Evolutionary conservation across 2,329 filamentous ascomycete species (phyloP).

Genomic region (Lasiodiplodia sp.): DNA sequence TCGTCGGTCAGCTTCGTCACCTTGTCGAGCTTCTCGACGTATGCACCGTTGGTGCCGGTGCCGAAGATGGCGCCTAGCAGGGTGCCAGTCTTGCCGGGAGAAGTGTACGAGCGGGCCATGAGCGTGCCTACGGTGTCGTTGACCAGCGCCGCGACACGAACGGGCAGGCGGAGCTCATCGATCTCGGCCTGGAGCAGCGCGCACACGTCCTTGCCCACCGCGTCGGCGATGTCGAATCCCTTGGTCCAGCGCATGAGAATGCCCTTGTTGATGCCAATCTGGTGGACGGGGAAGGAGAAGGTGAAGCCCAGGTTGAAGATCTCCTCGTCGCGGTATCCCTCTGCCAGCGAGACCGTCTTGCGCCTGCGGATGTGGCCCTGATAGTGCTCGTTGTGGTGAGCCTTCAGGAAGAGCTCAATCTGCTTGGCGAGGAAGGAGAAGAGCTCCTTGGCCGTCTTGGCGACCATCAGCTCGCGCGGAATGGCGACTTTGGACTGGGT

Average conservation of each 20-base stretch:
- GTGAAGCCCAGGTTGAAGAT: conserved; percentile 97
- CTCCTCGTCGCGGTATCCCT: conserved; percentile 72
- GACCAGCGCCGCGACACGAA: conserved; percentile 93
- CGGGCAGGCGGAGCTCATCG: conserved; percentile 82
- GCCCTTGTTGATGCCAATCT: conserved; percentile 94
- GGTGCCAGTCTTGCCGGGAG: conserved; percentile 83
- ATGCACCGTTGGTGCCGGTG: conserved; percentile 96
- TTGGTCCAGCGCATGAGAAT: conserved; percentile 97
- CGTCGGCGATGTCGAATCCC: conserved; percentile 96
- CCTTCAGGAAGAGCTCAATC: conserved; percentile 85
- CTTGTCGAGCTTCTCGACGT: conserved; percentile 88
- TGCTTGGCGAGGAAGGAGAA: conserved; percentile 93
- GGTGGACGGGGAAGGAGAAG: conserved; percentile 95
- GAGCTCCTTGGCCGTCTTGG: conserved; percentile 83
- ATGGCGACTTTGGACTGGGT: conserved; percentile 93
- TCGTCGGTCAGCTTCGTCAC: conserved; percentile 74
- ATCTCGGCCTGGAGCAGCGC: conserved; percentile 88
- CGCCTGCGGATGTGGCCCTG: conserved; percentile 71
- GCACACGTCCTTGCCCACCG: conserved; percentile 93
- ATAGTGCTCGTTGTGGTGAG: conserved; percentile 89
- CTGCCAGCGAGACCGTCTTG: conserved; percentile 64
- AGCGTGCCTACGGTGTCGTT: conserved; percentile 98
- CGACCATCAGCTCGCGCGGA: conserved; percentile 87
- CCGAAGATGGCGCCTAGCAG: conserved; percentile 97
- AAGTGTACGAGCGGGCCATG: conserved; percentile 96